Base-by-base conservation (phyloP, 169 alveolate species). In the Plasmodium sp. region DNA sequence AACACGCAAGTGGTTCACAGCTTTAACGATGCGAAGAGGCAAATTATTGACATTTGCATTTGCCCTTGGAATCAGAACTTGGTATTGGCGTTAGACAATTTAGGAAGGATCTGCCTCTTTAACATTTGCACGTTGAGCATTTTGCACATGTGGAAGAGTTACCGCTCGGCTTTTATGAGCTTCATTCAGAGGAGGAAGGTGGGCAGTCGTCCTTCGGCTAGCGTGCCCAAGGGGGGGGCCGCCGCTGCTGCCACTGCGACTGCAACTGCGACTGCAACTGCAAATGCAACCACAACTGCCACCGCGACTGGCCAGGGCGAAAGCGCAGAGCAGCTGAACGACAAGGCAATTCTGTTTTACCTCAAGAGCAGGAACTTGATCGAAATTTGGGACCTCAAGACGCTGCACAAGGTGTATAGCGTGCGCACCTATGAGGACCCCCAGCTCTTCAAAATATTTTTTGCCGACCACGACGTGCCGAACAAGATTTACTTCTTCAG, bases 61-160 rank as follows among this genome's bases (percentile, higher is more conserved):
- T 90, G 94, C 27, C 94, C 94, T 0, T 90, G 94, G 94, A 90
- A 90, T 90, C 34, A 36, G 3, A 36, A 90, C 33, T 71, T 90
- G 54, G 39, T 81, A 6, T 36, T 90, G 67, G 94, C 94, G 3
- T 14, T 81, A 36, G 94, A 90, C 33, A 90, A 90, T 12, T 71
- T 90, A 41, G 94, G 94, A 43, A 72, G 94, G 73, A 41, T 90
- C 6, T 81, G 83, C 18, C 62, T 90, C n/a, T 67, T 41, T 58
- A 90, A 90, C 51, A 43, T 90, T 2, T 81, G 84, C 7, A 90
- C 92, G 5, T 27, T 90, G 12, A 81, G 9, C 74, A 90, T 90
- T 90, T 71, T 90, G 22, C 77, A 90, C 31, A 81, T 90, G 77
- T 90, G 94, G 94, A 90, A 90, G 71, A 90, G 94, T 81, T 90